Evolutionary conservation across 768 basidiomycete species (phyloP).

Genomic region (Boletus sensibilis): DNA sequence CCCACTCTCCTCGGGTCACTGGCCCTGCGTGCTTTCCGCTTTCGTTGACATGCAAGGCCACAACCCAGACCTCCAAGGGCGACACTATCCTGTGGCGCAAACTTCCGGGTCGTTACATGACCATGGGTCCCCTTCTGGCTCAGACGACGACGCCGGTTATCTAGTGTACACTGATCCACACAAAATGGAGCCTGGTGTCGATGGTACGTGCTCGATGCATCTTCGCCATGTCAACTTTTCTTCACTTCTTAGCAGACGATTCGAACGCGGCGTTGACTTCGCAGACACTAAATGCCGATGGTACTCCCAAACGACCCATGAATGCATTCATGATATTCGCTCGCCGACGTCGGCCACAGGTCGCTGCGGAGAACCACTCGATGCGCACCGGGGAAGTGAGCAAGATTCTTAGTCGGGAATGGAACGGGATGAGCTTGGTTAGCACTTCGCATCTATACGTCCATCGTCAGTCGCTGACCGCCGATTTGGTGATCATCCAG

Average conservation of each 20-base stretch:
- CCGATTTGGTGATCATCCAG: slow-evolving; percentile 36
- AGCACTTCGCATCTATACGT: slow-evolving; percentile 25
- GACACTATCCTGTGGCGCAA: slow-evolving; percentile 30
- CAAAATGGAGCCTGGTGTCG: slow-evolving; percentile 44
- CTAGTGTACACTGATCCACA: slow-evolving; percentile 31
- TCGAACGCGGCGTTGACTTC: slow-evolving; percentile 55
- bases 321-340: slow-evolving; percentile 96
- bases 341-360: slow-evolving; percentile 75
- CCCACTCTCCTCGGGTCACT: not conserved
- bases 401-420: slow-evolving; percentile 84
- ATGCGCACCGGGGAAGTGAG: slow-evolving; percentile 90
- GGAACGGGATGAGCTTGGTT: slow-evolving; percentile 78
- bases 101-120: slow-evolving; percentile 36
- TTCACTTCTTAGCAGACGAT: slow-evolving; percentile 34
- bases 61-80: slow-evolving; percentile 20
- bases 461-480: slow-evolving; percentile 14
- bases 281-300: slow-evolving; percentile 82
- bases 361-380: slow-evolving; percentile 82
- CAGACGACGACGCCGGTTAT: slow-evolving; percentile 51
- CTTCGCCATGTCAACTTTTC: slow-evolving; percentile 13
- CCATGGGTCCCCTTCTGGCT: slow-evolving; percentile 52
- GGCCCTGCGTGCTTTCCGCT: slow-evolving; percentile 3
- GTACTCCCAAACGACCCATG: slow-evolving; percentile 88
- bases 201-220: slow-evolving; percentile 38
- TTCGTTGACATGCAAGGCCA: slow-evolving; percentile 31